Conservation (phyloP, 306 rosid species). For the Cucumis hystrix region DNA sequence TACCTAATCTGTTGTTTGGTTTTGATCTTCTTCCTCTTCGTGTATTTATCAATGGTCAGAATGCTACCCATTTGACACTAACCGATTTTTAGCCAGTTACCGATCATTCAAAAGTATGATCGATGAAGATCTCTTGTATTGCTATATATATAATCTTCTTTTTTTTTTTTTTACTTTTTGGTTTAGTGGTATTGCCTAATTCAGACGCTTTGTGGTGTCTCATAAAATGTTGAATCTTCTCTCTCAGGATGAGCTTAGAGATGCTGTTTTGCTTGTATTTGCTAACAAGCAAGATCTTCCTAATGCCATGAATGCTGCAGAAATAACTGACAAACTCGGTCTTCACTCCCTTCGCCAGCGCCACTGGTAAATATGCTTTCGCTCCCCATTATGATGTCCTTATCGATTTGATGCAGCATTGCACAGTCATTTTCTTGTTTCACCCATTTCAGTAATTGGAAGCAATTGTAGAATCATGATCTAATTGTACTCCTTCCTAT, state of each 20-base stretch:
- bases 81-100: background rate
- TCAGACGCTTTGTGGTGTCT: background rate
- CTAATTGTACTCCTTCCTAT: background rate
- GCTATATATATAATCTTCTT: background rate
- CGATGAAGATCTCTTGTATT: background rate
- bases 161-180: background rate
- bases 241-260: conserved; percentile 86
- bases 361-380: conserved; percentile 56
- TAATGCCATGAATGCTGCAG: conserved; percentile 98
- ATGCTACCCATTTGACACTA: background rate
- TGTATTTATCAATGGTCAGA: background rate
- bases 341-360: conserved; percentile 96
- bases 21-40: background rate
- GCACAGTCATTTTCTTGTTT: background rate
- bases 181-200: background rate
- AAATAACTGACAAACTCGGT: conserved; percentile 93
- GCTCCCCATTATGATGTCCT: background rate
- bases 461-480: background rate
- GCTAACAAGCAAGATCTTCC: conserved; percentile 99
- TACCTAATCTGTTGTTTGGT: background rate
- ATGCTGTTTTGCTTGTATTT: conserved; percentile 90
- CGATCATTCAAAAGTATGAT: background rate
- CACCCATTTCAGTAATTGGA: background rate
- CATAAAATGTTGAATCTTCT: conserved; percentile 7
- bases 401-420: background rate